A percentile compares a stretch with the other conserved stretches of the same genome.
phyloP scores from a whole-genome alignment of 1,139 yeast genomes.

The Debaryomyces sp. region DNA sequence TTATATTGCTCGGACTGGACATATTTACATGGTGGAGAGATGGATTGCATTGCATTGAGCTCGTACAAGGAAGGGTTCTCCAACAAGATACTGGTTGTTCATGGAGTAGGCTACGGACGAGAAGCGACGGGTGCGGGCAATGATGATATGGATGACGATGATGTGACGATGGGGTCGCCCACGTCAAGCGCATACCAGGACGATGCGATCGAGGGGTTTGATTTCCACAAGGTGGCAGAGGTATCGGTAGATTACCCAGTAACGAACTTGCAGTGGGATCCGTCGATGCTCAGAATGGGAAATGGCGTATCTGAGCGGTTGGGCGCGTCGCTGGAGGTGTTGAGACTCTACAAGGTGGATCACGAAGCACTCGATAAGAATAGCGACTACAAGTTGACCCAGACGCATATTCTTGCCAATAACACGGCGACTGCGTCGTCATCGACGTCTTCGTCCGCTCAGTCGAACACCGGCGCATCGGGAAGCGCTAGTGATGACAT shows the following conservation, averaged over 20 bases:
- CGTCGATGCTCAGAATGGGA: constrained; percentile 32
- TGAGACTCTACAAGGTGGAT: constrained; percentile 64
- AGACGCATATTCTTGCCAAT: constrained; percentile 47
- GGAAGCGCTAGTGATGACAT: constrained; percentile 29
- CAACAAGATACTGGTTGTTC: constrained; percentile 55
- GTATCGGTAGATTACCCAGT: constrained; percentile 62
- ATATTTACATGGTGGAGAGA: constrained; percentile 31
- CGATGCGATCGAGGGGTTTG: constrained; percentile 40
- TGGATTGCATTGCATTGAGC: constrained; percentile 62
- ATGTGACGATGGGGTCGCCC: constrained; percentile 8
- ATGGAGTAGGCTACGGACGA: constrained; percentile 39
- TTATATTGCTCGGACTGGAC: constrained; percentile 74
- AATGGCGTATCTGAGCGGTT: constrained; percentile 43
- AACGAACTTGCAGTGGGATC: constrained; percentile 77
- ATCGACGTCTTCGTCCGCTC: constrained; percentile 11
- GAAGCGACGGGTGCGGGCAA: constrained; percentile 16
- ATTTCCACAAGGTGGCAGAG: constrained; percentile 56
- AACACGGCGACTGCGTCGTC: constrained; percentile 27
- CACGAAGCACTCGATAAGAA: constrained; percentile 32
- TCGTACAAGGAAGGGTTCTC: constrained; percentile 71
- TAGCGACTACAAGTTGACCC: constrained; percentile 35
- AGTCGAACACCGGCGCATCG: constrained; percentile 7
- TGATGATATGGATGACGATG: constrained; percentile 7
- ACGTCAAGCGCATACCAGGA: constrained; percentile 7
- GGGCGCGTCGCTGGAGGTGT: constrained; percentile 72